Evolutionary conservation across 2,329 filamentous ascomycete species (phyloP), one percentile per base, ranked within the genome.

Genomic region (Microdochium bolleyi): DNA sequence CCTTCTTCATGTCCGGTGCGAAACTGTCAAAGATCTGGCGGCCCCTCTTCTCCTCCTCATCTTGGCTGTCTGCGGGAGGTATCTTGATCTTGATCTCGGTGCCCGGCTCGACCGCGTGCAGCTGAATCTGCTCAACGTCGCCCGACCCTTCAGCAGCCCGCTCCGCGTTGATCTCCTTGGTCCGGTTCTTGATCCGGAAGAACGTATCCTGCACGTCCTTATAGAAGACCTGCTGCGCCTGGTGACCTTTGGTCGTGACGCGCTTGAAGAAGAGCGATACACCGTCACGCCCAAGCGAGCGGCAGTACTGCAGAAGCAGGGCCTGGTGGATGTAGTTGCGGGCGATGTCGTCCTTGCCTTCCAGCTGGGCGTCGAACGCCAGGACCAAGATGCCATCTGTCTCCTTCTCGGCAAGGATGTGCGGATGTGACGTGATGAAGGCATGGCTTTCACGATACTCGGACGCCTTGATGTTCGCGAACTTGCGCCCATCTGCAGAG

Each of bases 201-300:
- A 95, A 96, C 2, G 92, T 97, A 38, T 85, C 84, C 63, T 90
- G 87, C 48, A 99, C 92, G 67, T 99, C 94, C 69, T 96, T 92
- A 67, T 82, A 83, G 75, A 99, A 99, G 48, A 97, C 80, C 48
- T 89, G 90, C 62, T 88, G 85, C 7, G 94, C 95, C 71, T 96
- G 87, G 70, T 99, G 92, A 30, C 87, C 89, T 61, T 83, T 84
- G 3, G 88, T 95, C 22, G 88, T 94, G 68, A 99, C 92, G 54
- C 92, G 87, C 73, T 94, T 95, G 80, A 99, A 99, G 77, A 99
- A 99, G 27, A 97, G 73, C 5, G 83, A 81, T 9, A 96, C 91
- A 22, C 92, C 92, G 62, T 97, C 90, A 58, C 83, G 84, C 56
- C 92, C 92, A 7, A 99, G 78, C 44, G 90, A 87, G 10, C 92